Evolutionary conservation across 257 asterid species (phyloP).

Genomic region (Linderniella brevidens): DNA sequence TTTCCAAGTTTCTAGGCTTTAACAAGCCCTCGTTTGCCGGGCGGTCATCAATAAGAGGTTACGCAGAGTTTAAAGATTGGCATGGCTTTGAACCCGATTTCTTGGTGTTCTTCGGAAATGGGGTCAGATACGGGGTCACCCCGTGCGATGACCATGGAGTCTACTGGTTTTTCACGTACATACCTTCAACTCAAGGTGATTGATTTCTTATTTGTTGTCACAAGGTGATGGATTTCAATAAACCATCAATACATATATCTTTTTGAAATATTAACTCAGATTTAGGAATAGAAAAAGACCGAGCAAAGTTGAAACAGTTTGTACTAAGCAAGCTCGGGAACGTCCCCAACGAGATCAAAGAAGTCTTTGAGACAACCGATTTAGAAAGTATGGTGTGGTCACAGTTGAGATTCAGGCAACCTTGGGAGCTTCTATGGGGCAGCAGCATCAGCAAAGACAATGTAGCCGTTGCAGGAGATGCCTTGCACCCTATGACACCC

Average conservation of each 20-base stretch:
- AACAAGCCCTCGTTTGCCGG: constrained; percentile 14
- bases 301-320: constrained; percentile 18
- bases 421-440: constrained; percentile 21
- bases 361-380: constrained; percentile 15
- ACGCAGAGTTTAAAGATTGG: constrained; percentile 15
- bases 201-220: neutral
- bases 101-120: constrained; percentile 28
- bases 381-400: constrained; percentile 15
- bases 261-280: constrained; percentile 12
- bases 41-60: constrained; percentile 30
- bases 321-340: constrained; percentile 22
- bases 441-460: constrained; percentile 19
- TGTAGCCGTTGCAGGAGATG: constrained; percentile 22
- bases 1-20: constrained; percentile 28
- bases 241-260: neutral
- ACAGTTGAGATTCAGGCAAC: constrained; percentile 15
- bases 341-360: constrained; percentile 10
- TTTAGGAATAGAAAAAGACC: constrained; percentile 14
- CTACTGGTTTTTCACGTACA: constrained; percentile 35
- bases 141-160: constrained; percentile 28
- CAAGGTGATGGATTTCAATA: neutral
- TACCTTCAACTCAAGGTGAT: constrained; percentile 22
- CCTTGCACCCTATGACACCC: constrained; percentile 31
- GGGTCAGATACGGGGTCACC: constrained; percentile 30
- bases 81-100: constrained; percentile 27